A percentile compares a stretch with the other conserved stretches of the same genome.
These are phyloP conservation scores for Pistacia vera DNA, from an alignment of 345 rosid species.

Conservation along the genomic window DNA sequence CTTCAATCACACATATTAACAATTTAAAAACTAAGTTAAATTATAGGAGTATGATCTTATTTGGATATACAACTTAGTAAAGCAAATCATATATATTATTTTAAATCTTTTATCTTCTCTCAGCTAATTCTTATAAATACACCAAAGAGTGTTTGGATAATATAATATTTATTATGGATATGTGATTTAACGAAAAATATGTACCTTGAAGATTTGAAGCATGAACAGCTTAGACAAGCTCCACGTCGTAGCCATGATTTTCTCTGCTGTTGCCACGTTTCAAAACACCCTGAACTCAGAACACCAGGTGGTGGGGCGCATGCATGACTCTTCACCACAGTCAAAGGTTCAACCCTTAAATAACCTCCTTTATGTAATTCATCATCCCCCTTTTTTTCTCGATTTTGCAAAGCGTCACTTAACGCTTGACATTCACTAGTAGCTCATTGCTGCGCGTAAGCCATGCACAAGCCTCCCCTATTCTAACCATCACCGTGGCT, in stretches of 20 bases:
- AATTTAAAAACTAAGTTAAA: too few species aligned
- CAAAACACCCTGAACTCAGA: constrained; percentile 8
- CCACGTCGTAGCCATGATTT: constrained; percentile 35
- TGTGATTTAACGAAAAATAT: too few species aligned
- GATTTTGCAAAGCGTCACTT: constrained; percentile 39
- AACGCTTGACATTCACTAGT: constrained; percentile 12
- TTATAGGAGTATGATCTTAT: too few species aligned
- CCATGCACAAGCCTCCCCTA: constrained; percentile 41
- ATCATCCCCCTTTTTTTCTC: neutral
- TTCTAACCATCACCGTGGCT: constrained; percentile 26
- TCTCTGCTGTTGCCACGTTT: constrained; percentile 27
- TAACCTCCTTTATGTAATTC: neutral
- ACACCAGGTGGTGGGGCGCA: constrained; percentile 44
- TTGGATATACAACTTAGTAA: too few species aligned
- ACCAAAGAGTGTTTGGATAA: too few species aligned
- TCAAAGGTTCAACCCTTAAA: constrained; percentile 14
- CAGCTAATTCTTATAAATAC: too few species aligned
- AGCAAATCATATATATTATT: too few species aligned
- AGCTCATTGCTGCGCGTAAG: constrained; percentile 57
- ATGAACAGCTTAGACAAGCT: constrained; percentile 3
- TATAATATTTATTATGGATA: too few species aligned
- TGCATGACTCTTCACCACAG: constrained; percentile 31
- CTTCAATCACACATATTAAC: too few species aligned
- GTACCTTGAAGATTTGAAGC: too few species aligned
- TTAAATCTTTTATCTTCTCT: too few species aligned